These are phyloP conservation scores for Calycina marina DNA, from an alignment of 2,329 filamentous ascomycete genomes.

Conservation along the genomic window DNA sequence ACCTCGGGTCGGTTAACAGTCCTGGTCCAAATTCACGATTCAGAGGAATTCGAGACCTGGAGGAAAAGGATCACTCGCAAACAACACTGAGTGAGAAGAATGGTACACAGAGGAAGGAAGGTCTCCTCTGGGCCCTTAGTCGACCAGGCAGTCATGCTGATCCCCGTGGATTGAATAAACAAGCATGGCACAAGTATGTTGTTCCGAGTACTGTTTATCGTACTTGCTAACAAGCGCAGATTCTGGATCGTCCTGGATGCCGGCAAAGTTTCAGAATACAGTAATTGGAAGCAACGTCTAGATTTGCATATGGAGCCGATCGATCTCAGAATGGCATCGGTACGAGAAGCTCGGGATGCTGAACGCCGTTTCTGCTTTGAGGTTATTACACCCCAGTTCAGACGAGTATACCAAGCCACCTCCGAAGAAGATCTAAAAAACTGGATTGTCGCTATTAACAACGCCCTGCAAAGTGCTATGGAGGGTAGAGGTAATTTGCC, in stretches of 20 bases:
- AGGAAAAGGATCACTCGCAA: conserved; percentile 59
- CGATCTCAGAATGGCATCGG: conserved; percentile 90
- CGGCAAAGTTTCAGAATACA: conserved; percentile 93
- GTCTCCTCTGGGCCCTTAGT: conserved; percentile 85
- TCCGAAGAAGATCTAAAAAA: conserved; percentile 96
- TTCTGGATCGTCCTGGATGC: conserved; percentile 99
- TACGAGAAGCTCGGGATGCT: conserved; percentile 85
- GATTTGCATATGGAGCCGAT: conserved; percentile 98
- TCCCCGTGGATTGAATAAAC: conserved; percentile 87
- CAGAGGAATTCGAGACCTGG: conserved; percentile 82
- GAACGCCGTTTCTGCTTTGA: conserved; percentile 96
- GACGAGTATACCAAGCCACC: conserved; percentile 91
- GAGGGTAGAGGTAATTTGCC: conserved; percentile 57
- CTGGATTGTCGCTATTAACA: conserved; percentile 95
- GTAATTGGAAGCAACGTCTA: conserved; percentile 96
- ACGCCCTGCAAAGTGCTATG: conserved; percentile 88
- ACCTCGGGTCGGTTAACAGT: conserved; percentile 28
- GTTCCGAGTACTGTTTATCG: not conserved
- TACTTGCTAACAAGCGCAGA: conserved; percentile 32
- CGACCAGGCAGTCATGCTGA: conserved; percentile 89
- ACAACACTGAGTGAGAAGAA: conserved; percentile 38
- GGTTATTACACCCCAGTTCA: conserved; percentile 92
- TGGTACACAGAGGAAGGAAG: conserved; percentile 73
- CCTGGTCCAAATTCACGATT: conserved; percentile 49
- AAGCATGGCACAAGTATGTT: conserved; percentile 94